A percentile compares a stretch with the other conserved stretches of the same genome.
phyloP scores from a whole-genome alignment of 2,329 filamentous ascomycete species.

The Cladosporium austrohemisphaericum region DNA sequence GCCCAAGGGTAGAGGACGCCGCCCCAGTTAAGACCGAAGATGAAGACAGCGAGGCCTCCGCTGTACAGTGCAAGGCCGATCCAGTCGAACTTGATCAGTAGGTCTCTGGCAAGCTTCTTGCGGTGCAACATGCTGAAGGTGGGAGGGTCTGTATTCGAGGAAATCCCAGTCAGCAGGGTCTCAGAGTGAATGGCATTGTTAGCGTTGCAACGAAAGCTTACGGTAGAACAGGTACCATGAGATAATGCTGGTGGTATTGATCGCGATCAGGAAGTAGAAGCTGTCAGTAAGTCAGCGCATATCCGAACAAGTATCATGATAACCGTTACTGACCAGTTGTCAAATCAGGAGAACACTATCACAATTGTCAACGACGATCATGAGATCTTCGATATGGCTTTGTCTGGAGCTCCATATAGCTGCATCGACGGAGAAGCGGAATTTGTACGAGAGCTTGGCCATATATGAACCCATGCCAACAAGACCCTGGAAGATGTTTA shows the following conservation, averaged over 20 bases:
- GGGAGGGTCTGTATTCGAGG: slow-evolving; percentile 19
- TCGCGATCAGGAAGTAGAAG: slow-evolving; percentile 28
- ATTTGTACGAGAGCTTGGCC: no score
- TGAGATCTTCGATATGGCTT: no score
- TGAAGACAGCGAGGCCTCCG: slow-evolving; percentile 24
- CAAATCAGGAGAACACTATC: no score
- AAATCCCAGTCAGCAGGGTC: not conserved
- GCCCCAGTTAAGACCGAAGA: slow-evolving; percentile 29
- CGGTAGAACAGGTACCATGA: slow-evolving; percentile 35
- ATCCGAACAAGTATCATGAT: no score
- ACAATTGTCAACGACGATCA: no score
- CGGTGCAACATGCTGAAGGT: slow-evolving; percentile 29
- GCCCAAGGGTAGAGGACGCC: slow-evolving; percentile 32
- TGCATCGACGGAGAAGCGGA: no score
- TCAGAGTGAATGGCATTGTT: no score
- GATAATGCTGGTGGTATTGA: slow-evolving; percentile 31
- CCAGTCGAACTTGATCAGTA: slow-evolving; percentile 27
- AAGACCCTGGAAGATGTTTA: no score
- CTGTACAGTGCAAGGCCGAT: slow-evolving; percentile 25
- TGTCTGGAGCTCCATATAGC: no score
- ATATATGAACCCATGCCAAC: no score
- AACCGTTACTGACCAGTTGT: slow-evolving; percentile 18
- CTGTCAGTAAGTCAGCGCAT: slow-evolving; percentile 10
- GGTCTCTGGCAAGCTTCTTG: slow-evolving; percentile 24
- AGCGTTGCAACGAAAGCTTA: no score